A percentile compares a stretch with the other conserved stretches of the same genome.
These are phyloP conservation scores for Corrigiola litoralis DNA, from an alignment of 179 eudicot genomes.

Conservation along the genomic window DNA sequence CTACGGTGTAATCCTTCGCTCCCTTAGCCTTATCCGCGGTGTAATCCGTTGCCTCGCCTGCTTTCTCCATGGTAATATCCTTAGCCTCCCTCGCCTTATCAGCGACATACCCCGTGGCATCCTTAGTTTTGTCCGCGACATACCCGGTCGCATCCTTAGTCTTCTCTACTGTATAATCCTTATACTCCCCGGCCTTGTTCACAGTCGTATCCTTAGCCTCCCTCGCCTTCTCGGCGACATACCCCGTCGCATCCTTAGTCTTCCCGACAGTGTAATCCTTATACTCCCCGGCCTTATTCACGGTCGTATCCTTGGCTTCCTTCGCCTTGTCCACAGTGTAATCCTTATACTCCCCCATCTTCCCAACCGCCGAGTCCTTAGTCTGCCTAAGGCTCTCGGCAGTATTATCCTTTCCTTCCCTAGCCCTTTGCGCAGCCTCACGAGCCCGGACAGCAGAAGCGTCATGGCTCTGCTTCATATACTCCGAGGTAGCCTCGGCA, in stretches of 20 bases:
- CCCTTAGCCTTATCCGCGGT: conserved; percentile 13
- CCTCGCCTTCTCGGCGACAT: conserved; percentile 6
- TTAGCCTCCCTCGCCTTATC: conserved; percentile 35
- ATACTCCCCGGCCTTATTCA: conserved; percentile 15
- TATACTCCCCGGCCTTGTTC: conserved; percentile 5
- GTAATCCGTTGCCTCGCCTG: no score
- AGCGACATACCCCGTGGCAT: neutral
- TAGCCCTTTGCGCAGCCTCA: conserved; percentile 30
- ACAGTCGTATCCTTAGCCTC: conserved; percentile 5
- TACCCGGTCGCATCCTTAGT: conserved; percentile 14
- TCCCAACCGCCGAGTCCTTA: conserved; percentile 25
- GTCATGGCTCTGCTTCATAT: conserved; percentile 10
- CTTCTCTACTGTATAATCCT: conserved; percentile 2
- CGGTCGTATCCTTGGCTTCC: conserved; percentile 13
- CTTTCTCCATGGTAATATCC: conserved; percentile 48
- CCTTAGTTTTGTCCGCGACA: conserved; percentile 2
- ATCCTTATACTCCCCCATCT: conserved; percentile 26
- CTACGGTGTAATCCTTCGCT: conserved; percentile 10
- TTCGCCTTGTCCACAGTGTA: conserved; percentile 33
- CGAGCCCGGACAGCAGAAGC: conserved; percentile 12
- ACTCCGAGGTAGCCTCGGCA: conserved; percentile 8
- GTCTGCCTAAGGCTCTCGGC: conserved; percentile 13
- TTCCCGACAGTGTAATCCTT: conserved; percentile 4
- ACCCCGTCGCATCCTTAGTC: conserved; percentile 12
- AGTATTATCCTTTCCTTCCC: conserved; percentile 24